These are phyloP conservation scores for Chalaropsis ovoidea DNA, from an alignment of 2,329 filamentous ascomycete genomes.

Conservation along the genomic window DNA sequence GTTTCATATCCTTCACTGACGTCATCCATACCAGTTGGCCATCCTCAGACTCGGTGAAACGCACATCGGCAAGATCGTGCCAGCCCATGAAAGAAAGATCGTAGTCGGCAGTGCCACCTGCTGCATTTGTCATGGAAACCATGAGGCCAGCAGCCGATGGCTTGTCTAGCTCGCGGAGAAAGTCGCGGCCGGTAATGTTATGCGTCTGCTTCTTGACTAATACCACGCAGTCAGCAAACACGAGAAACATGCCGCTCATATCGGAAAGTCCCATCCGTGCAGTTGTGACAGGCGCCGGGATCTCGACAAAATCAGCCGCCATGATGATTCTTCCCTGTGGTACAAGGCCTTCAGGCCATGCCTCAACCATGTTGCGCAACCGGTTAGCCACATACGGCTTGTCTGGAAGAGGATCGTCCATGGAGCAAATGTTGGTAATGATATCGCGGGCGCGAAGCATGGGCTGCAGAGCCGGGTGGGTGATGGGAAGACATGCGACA, in stretches of 20 bases:
- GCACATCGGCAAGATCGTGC: conserved; percentile 57
- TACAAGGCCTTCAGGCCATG: conserved; percentile 62
- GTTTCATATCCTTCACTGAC: conserved; percentile 49
- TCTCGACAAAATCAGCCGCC: conserved; percentile 68
- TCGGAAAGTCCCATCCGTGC: conserved; percentile 28
- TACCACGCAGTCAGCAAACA: conserved; percentile 76
- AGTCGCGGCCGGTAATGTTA: conserved; percentile 59
- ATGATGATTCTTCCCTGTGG: conserved; percentile 70
- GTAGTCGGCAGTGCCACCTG: conserved; percentile 50
- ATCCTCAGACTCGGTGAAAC: conserved; percentile 61
- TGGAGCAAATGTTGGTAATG: conserved; percentile 90
- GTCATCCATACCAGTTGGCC: conserved; percentile 58
- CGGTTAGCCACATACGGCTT: conserved; percentile 65
- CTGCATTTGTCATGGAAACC: conserved; percentile 53
- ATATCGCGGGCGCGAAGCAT: conserved; percentile 86
- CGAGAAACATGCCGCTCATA: conserved; percentile 57
- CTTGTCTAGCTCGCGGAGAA: conserved; percentile 78
- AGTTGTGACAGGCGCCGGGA: conserved; percentile 56
- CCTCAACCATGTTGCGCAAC: conserved; percentile 64
- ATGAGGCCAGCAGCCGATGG: conserved; percentile 55
- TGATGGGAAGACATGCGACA: conserved; percentile 69
- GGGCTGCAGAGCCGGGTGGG: conserved; percentile 70
- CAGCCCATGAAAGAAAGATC: conserved; percentile 70
- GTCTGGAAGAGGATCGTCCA: conserved; percentile 61
- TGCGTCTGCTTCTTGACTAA: conserved; percentile 61